phyloP scores from a whole-genome alignment of 108 stramenopile species.

The Fragilaria radians region DNA sequence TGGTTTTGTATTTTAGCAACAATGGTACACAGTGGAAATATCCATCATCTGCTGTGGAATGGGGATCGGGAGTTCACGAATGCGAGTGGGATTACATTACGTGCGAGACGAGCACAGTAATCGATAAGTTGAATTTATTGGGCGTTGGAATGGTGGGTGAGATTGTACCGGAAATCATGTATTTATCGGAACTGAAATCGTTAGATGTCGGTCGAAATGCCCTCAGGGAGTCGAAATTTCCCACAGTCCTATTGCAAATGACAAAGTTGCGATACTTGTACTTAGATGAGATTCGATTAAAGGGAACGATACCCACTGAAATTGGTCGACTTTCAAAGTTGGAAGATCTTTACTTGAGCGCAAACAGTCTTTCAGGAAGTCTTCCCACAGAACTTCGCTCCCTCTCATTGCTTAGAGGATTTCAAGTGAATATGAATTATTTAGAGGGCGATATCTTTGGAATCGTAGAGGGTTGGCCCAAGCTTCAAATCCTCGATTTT shows the following conservation, averaged over 20 bases:
- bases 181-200: not conserved
- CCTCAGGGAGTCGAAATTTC: not conserved
- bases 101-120: conserved; percentile 6
- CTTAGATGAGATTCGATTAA: conserved; percentile 35
- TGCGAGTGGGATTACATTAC: conserved; percentile 33
- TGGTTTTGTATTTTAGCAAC: conserved; percentile 38
- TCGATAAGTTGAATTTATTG: not conserved
- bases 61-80: conserved; percentile 30
- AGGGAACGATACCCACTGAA: conserved; percentile 46
- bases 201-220: not conserved
- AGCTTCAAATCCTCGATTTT: not conserved
- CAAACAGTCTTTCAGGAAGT: conserved; percentile 18
- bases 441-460: conserved; percentile 1
- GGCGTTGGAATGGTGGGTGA: not conserved
- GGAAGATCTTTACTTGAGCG: conserved; percentile 37
- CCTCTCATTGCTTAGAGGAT: not conserved
- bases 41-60: conserved; percentile 14
- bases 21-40: conserved; percentile 11
- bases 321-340: conserved; percentile 39
- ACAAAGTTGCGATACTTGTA: conserved; percentile 43
- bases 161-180: not conserved
- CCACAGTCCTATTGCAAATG: not conserved
- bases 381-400: conserved; percentile 11
- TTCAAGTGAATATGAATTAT: not conserved
- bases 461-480: conserved; percentile 1